These are phyloP conservation scores for Pythium insidiosum DNA, from an alignment of 352 stramenopile species.

Conservation along the genomic window DNA sequence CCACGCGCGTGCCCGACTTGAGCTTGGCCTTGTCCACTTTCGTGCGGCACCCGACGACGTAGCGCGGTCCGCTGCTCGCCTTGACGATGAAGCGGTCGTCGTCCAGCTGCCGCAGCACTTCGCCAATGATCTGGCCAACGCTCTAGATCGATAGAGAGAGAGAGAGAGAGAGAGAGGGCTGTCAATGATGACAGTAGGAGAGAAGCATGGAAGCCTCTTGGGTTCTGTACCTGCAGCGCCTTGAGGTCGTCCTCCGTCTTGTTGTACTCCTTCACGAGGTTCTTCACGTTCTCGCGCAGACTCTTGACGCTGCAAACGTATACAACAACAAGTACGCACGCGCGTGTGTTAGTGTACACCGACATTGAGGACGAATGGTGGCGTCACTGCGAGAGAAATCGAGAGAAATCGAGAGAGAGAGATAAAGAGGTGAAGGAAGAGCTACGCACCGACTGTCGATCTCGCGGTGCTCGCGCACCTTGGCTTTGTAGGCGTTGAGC, in stretches of 20 bases:
- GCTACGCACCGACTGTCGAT: slow-evolving; percentile 86
- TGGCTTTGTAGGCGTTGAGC: slow-evolving; percentile 92
- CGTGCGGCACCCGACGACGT: slow-evolving; percentile 96
- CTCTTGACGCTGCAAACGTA: slow-evolving; percentile 86
- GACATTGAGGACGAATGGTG: no score
- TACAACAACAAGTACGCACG: no score
- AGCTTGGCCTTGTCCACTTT: slow-evolving; percentile 95
- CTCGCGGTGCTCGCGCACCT: slow-evolving; percentile 96
- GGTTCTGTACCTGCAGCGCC: slow-evolving; percentile 86
- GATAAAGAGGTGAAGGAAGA: neutral
- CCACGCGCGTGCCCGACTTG: slow-evolving; percentile 95
- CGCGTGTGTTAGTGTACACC: no score
- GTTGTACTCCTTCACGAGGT: slow-evolving; percentile 95
- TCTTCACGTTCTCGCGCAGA: slow-evolving; percentile 95
- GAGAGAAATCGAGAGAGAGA: no score
- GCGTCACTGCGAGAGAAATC: no score
- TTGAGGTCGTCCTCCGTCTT: slow-evolving; percentile 99
- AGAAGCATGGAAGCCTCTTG: no score
- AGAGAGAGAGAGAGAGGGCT: slow-evolving; percentile 3
- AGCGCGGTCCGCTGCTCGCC: slow-evolving; percentile 95
- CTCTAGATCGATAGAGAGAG: no score
- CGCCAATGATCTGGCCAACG: slow-evolving; percentile 98
- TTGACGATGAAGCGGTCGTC: slow-evolving; percentile 99
- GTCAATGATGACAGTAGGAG: no score
- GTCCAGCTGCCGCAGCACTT: slow-evolving; percentile 97